Base-by-base conservation (phyloP, 805 yeast genomes). In the Metschnikowia kunwiensis region DNA sequence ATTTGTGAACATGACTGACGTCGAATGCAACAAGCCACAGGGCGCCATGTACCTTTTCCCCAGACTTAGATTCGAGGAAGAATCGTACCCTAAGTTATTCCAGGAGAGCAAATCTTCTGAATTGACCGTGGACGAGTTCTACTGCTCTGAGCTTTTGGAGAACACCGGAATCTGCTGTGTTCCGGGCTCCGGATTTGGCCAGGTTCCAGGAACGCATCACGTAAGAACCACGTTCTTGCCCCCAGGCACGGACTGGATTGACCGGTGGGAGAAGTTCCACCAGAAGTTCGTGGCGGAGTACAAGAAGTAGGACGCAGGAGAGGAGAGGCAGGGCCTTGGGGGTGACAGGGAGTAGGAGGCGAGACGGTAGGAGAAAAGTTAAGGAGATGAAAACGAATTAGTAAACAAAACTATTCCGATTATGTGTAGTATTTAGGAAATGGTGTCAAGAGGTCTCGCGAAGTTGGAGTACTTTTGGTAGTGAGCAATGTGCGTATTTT, bases 41-140 rank as follows among this genome's bases (percentile, higher is more conserved):
- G 99, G 99, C 49, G 97, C 99, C 27, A 91, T 93, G 98, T 93
- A 93, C 63, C 70, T 93, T 43, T 93, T 87, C 78, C 99, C 98
- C 30, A 73, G 68, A 46, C 64, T 93, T 40, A 59, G 75, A 22
- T 65, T 93, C 38, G 80, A 86, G 11, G 40, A 46, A 20, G 51
- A 53, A 14, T 37, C 46, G 10, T 68, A 65, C 54, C 73, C 75
- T 12, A 73, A 72, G 47, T 88, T 87, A 10, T 67, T 77, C 32
- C 68, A 68, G 18, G 71, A 70, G 27, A 95, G 97, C 22, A 65
- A 69, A 36, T 67, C 70, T 37, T 54, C 58, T 20, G 78, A 76
- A 16, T 56, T 77, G 51, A 67, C 74, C 28, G 82, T 95, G 14
- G 98, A 93, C 60, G 96, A 85, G 58, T 78, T 84, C 46, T 93